Percentiles rank a stretch among this genome's conserved stretches.
phyloP scores from a whole-genome alignment of 2,329 filamentous ascomycete species.

The Aspergillus fumigatus region DNA sequence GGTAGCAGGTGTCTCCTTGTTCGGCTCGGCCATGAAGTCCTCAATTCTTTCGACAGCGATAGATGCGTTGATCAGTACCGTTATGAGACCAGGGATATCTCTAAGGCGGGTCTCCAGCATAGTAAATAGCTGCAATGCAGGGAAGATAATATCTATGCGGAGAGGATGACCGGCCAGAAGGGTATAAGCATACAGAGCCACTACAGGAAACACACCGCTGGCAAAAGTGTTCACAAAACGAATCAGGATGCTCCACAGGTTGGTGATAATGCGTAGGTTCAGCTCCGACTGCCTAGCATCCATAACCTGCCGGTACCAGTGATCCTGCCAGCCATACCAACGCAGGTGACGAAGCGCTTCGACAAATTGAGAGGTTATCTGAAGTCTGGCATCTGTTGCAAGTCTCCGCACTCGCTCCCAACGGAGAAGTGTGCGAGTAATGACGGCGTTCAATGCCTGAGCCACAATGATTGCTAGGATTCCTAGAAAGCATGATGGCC shows the following conservation, averaged over 20 bases:
- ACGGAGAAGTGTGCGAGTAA: constrained; percentile 62
- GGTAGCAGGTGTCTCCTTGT: constrained; percentile 61
- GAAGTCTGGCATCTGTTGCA: constrained; percentile 72
- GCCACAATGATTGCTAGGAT: constrained; percentile 65
- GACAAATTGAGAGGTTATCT: constrained; percentile 79
- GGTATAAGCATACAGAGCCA: constrained; percentile 78
- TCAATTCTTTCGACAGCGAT: constrained; percentile 79
- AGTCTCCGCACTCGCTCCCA: constrained; percentile 67
- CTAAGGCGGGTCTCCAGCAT: constrained; percentile 70
- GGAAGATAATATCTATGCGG: constrained; percentile 78
- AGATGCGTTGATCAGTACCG: constrained; percentile 72
- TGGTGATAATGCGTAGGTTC: constrained; percentile 59
- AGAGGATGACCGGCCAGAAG: constrained; percentile 63
- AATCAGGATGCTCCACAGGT: constrained; percentile 60
- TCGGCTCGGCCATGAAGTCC: constrained; percentile 78
- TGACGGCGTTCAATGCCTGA: constrained; percentile 63
- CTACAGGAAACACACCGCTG: constrained; percentile 71
- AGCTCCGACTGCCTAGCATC: constrained; percentile 64
- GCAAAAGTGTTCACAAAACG: constrained; percentile 66
- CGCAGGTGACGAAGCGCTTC: constrained; percentile 76
- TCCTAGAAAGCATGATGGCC: constrained; percentile 72
- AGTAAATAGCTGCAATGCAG: constrained; percentile 73
- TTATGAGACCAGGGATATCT: constrained; percentile 71
- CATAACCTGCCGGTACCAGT: constrained; percentile 68
- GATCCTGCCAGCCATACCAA: constrained; percentile 78